Evolutionary conservation across 2,329 filamentous ascomycete genomes (phyloP), one percentile per base, ranked within the genome.

Genomic region (Botrytis paeoniae): DNA sequence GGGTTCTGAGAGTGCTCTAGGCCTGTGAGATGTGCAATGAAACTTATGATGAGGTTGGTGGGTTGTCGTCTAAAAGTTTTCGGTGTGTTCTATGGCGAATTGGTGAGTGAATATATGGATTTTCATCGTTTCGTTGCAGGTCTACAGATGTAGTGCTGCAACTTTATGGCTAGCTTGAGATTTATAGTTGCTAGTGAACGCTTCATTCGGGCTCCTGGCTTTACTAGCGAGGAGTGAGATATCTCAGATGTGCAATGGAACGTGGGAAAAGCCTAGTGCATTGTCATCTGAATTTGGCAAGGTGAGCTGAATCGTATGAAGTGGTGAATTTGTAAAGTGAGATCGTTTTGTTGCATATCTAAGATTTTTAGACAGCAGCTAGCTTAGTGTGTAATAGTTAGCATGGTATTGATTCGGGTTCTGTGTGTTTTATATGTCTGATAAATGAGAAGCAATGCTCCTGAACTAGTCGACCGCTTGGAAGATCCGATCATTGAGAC

Each of bases 231-330:
- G 59, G 4, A 61, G 22, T 32, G 32, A 61, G 14, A 16, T 4
- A 35, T 60, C 14, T 18, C 14, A 32, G 14, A 29, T 14, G 3
- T 29, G n/a, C n/a, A 54, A 29, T 2, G n/a, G 1, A 54, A 29
- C 7, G 0, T 54, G 6, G 0, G 6, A 18, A 54, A 16, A 18
- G 14, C 29, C 16, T n/a, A 18, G n/a, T 3, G 51, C 3, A n/a
- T 8, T 57, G 7, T 57, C n/a, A 18, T 57, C 6, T 57, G n/a
- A 18, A 57, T 1, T 18, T 57, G 51, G 0, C 1, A 3, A 1
- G 51, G 16, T 57, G 7, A 18, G 3, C 6, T 20, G 16, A 3
- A 35, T 59, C 18, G 8, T 18, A 4, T 59, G 4, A 18, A 59
- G 18, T 20, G 8, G 57, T 35, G 29, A 10, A 22, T 35, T 1